Percentiles rank a stretch among this genome's conserved stretches.
phyloP scores from a whole-genome alignment of 768 basidiomycete species.

The Macrolepiota fuliginosa region DNA sequence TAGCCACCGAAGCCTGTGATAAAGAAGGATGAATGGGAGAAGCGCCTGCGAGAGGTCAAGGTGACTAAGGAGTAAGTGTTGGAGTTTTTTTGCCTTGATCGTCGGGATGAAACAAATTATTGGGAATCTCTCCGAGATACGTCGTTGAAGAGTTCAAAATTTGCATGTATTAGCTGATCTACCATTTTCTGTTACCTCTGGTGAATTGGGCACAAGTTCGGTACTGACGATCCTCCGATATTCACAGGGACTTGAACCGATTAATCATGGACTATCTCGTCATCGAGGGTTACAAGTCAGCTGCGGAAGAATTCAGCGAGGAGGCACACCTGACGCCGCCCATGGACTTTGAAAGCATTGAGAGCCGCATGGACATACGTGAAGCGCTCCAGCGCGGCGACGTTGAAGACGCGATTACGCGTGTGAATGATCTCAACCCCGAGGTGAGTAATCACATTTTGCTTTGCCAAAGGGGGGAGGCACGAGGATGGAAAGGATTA shows the following conservation, averaged over 20 bases:
- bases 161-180: slow-evolving; percentile 91
- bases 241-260: slow-evolving; percentile 82
- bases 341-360: slow-evolving; percentile 89
- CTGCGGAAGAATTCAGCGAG: slow-evolving; percentile 91
- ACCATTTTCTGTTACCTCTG: slow-evolving; percentile 16
- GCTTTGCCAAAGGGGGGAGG: slow-evolving; percentile 12
- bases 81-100: slow-evolving; percentile 13
- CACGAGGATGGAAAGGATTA: slow-evolving; percentile 65
- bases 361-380: slow-evolving; percentile 91
- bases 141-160: slow-evolving; percentile 60
- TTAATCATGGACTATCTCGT: slow-evolving; percentile 98
- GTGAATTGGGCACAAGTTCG: slow-evolving; percentile 13
- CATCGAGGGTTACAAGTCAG: slow-evolving; percentile 95
- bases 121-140: slow-evolving; percentile 99
- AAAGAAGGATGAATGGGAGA: slow-evolving; percentile 85
- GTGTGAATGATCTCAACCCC: slow-evolving; percentile 93
- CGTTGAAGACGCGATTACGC: slow-evolving; percentile 92
- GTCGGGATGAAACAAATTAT: slow-evolving; percentile 64
- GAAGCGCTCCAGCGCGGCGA: slow-evolving; percentile 93
- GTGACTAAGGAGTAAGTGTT: slow-evolving; percentile 86
- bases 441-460: slow-evolving; percentile 65
- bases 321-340: slow-evolving; percentile 78
- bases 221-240: slow-evolving; percentile 19
- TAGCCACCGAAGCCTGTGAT: slow-evolving; percentile 57
- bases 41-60: slow-evolving; percentile 75